Conservation (phyloP, 345 rosid genomes). For the Sonneratia caseolaris region DNA sequence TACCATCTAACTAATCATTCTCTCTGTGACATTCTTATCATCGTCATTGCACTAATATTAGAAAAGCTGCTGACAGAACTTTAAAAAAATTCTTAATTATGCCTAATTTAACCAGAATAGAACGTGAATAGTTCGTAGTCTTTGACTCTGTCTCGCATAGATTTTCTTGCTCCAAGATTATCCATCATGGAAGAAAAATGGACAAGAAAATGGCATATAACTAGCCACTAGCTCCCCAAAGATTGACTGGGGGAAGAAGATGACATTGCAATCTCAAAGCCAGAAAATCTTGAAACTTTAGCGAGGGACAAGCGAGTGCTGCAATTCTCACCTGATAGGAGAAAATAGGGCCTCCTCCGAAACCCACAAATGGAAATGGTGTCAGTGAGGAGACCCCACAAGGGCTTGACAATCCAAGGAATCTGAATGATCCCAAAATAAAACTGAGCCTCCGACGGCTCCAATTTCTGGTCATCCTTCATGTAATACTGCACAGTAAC, state of each 20-base stretch:
- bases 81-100: background rate
- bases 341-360: constrained; percentile 53
- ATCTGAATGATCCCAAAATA: constrained; percentile 40
- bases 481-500: constrained; percentile 56
- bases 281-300: background rate
- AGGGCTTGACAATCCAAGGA: constrained; percentile 66
- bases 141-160: background rate
- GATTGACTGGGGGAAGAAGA: background rate
- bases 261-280: background rate
- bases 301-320: background rate
- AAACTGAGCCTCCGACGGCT: constrained; percentile 57
- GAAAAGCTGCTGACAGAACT: background rate
- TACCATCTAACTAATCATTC: background rate
- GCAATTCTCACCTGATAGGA: constrained; percentile 39
- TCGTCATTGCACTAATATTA: background rate
- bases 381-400: constrained; percentile 70
- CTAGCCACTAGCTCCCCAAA: background rate
- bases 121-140: background rate
- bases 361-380: constrained; percentile 47
- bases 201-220: background rate
- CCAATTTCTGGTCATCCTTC: constrained; percentile 60
- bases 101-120: background rate
- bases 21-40: background rate
- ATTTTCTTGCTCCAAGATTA: background rate
- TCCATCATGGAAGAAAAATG: background rate